These are phyloP conservation scores for Coffea eugenioides DNA, from an alignment of 257 asterid genomes.

Conservation along the genomic window DNA sequence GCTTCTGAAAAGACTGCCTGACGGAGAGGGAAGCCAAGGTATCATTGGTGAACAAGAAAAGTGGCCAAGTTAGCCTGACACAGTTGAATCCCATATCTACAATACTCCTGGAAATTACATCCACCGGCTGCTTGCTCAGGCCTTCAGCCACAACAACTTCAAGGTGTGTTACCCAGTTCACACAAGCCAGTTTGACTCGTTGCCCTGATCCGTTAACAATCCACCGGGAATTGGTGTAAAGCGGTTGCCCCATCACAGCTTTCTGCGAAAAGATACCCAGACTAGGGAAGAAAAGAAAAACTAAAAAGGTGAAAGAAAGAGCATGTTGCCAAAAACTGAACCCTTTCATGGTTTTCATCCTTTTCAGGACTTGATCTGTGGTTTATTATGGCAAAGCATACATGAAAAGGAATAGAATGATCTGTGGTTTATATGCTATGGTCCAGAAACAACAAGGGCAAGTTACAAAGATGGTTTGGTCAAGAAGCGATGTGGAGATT, in stretches of 20 bases:
- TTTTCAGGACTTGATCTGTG: not conserved
- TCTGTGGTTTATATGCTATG: constrained; percentile 1
- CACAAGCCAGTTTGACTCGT: constrained; percentile 79
- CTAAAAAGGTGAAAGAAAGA: not conserved
- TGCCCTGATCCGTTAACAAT: constrained; percentile 63
- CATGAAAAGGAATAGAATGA: not conserved
- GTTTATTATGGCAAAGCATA: not conserved
- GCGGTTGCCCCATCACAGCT: constrained; percentile 43
- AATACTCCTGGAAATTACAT: constrained; percentile 56
- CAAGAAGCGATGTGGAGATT: not conserved
- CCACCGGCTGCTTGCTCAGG: constrained; percentile 75
- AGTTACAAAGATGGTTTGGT: not conserved
- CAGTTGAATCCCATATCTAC: constrained; percentile 71
- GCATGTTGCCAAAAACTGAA: not conserved
- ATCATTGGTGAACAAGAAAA: constrained; percentile 73
- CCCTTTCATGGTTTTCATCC: not conserved
- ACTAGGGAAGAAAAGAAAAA: not conserved
- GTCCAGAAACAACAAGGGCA: not conserved
- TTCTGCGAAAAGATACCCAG: not conserved
- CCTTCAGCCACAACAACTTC: constrained; percentile 94
- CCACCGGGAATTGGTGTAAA: constrained; percentile 76
- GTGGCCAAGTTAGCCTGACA: constrained; percentile 94
- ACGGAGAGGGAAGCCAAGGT: constrained; percentile 59
- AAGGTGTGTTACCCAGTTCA: constrained; percentile 91
- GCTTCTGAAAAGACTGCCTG: constrained; percentile 64